A percentile compares a stretch with the other conserved stretches of the same genome.
These are phyloP conservation scores for Dimocarpus longan DNA, from an alignment of 345 rosid genomes.

Conservation along the genomic window DNA sequence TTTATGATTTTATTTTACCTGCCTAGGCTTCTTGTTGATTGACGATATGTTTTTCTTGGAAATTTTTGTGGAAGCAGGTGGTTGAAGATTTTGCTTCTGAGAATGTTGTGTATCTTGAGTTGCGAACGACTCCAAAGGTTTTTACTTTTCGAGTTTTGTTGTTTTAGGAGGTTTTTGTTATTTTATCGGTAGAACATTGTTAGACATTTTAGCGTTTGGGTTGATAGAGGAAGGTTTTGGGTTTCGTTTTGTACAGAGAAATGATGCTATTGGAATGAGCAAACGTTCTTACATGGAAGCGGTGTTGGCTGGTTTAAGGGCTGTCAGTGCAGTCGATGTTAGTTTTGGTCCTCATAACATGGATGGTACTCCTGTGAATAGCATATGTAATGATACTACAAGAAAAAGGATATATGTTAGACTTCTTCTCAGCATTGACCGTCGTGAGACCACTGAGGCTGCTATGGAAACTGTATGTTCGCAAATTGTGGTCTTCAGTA, in stretches of 20 bases:
- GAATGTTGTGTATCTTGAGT: constrained; percentile 83
- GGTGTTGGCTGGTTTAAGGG: constrained; percentile 71
- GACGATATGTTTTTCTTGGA: not conserved
- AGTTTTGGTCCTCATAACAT: constrained; percentile 42
- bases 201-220: not conserved
- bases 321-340: constrained; percentile 59
- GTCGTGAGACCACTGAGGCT: constrained; percentile 81
- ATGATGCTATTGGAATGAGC: constrained; percentile 85
- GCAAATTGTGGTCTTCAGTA: constrained; percentile 3
- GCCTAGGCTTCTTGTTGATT: not conserved
- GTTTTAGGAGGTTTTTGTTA: not conserved
- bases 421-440: constrained; percentile 97
- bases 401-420: constrained; percentile 79
- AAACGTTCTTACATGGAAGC: constrained; percentile 95
- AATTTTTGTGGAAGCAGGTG: constrained; percentile 47
- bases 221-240: constrained; percentile 18
- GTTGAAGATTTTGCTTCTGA: constrained; percentile 93
- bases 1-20: not conserved
- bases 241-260: constrained; percentile 51
- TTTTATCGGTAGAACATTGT: not conserved
- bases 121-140: constrained; percentile 99
- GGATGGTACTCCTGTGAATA: constrained; percentile 24
- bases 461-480: constrained; percentile 92
- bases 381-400: constrained; percentile 36
- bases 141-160: not conserved